Evolutionary conservation across 805 yeast species (phyloP).

Genomic region (Starmerella vaccinii): DNA sequence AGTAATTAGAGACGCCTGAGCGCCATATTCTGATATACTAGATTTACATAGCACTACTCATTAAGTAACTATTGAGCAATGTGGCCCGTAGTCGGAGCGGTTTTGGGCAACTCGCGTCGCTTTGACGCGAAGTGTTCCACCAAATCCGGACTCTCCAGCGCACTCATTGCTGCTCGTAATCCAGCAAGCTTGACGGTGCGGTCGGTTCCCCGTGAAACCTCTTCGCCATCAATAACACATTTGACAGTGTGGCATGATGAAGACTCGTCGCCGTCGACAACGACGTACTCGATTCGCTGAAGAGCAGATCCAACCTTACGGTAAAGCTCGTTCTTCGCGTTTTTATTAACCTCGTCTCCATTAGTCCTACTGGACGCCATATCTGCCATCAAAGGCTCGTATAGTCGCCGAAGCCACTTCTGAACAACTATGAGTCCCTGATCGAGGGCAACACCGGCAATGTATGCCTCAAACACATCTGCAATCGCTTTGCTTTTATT

Average conservation of each 20-base stretch:
- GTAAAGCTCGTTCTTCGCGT: constrained; percentile 71
- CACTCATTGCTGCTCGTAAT: constrained; percentile 72
- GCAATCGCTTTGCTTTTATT: constrained; percentile 54
- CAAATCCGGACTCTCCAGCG: constrained; percentile 46
- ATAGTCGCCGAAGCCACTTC: constrained; percentile 31
- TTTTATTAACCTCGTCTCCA: constrained; percentile 38
- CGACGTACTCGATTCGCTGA: constrained; percentile 48
- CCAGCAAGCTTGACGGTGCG: constrained; percentile 68
- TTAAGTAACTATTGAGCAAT: background rate
- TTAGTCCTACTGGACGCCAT: constrained; percentile 11
- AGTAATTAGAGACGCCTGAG: too few relatives aligned
- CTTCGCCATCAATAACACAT: constrained; percentile 54
- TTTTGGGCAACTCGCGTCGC: constrained; percentile 35
- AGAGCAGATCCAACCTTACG: constrained; percentile 62
- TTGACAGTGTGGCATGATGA: constrained; percentile 48
- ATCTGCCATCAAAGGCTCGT: constrained; percentile 30
- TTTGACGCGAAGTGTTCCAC: constrained; percentile 54
- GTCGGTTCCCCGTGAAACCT: constrained; percentile 64
- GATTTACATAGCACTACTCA: background rate
- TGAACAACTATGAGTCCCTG: constrained; percentile 26
- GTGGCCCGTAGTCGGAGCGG: constrained; percentile 33
- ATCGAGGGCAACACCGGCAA: constrained; percentile 57
- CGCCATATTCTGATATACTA: too few relatives aligned
- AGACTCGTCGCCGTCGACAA: constrained; percentile 29
- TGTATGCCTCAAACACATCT: constrained; percentile 87